Base-by-base conservation (phyloP, 257 asterid genomes). In the Verbascum thapsus region DNA sequence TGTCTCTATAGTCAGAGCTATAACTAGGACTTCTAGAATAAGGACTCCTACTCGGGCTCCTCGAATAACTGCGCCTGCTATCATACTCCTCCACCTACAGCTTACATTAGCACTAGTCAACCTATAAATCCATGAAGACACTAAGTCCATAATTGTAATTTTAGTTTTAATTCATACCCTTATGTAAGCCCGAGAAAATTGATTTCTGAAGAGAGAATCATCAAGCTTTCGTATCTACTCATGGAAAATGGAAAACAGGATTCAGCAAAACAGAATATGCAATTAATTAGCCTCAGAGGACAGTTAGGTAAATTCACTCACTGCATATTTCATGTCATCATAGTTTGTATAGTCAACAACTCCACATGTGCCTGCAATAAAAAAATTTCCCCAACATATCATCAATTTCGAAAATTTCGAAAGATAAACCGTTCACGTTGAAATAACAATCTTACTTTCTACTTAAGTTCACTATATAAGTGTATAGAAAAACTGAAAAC, bases 271-370 rank as follows among this genome's bases (percentile, higher is more conserved):
- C 10, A 34, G 63, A 42, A 52, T 35, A 60, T 16, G 22, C 23
- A 42, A 60, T 35, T 44, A 50, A 41, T n/a, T n/a, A n/a, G n/a
- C n/a, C n/a, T n/a, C n/a, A n/a, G n/a, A 8, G 10, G 45, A 35
- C 19, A 41, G 45, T 42, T 13, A 41, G 17, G 54, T 15, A 53
- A 4, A 39, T 58, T 10, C 72, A 39, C 96, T 74, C 68, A 86
- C 95, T 42, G 95, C 96, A 52, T 89, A 84, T 78, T 80, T 86
- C 96, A 86, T 86, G 76, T 89, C 96, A 17, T 86, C 94, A 34
- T 79, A 84, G 75, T 74, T 82, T 16, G 87, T 81, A 68, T 86
- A 89, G 78, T 89, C 95, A 67, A 84, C 88, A 64, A 89, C 72
- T 54, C 96, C 96, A 53, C 83, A 82, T 83, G 81, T 76, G 57